These are phyloP conservation scores for Lepiota brunneoincarnata DNA, from an alignment of 768 basidiomycete genomes.

Conservation along the genomic window DNA sequence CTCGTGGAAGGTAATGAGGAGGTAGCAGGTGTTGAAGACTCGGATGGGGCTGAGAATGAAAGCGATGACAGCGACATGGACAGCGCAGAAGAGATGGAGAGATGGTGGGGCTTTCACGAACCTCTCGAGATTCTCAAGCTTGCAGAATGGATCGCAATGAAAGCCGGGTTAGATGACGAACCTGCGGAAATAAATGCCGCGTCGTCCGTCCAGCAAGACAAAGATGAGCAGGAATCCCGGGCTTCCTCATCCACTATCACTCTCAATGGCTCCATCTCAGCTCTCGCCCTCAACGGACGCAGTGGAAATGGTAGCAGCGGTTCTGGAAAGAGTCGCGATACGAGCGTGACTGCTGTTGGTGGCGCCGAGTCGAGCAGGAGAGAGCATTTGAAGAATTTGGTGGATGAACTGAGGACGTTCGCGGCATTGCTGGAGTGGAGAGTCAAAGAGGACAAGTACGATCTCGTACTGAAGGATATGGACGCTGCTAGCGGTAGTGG, in stretches of 20 bases:
- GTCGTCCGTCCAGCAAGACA: not conserved
- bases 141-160: conserved; percentile 61
- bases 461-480: conserved; percentile 15
- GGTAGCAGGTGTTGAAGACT: conserved; percentile 4
- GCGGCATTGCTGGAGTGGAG: conserved; percentile 62
- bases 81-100: conserved; percentile 33
- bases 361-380: conserved; percentile 20
- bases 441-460: conserved; percentile 33
- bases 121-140: conserved; percentile 62
- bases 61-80: conserved; percentile 22
- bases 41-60: conserved; percentile 2
- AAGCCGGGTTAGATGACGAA: conserved; percentile 39
- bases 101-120: conserved; percentile 80
- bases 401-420: conserved; percentile 56
- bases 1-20: conserved; percentile 5
- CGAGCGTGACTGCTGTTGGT: conserved; percentile 5
- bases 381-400: conserved; percentile 38
- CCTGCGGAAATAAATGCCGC: conserved; percentile 13
- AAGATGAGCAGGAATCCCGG: conserved; percentile 1
- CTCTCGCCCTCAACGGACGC: not conserved
- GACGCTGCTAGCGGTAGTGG: conserved; percentile 1
- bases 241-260: conserved; percentile 14
- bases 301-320: conserved; percentile 2
- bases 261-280: conserved; percentile 12
- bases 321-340: conserved; percentile 6